phyloP scores from a whole-genome alignment of 2,329 filamentous ascomycete species.

The Calycina marina region DNA sequence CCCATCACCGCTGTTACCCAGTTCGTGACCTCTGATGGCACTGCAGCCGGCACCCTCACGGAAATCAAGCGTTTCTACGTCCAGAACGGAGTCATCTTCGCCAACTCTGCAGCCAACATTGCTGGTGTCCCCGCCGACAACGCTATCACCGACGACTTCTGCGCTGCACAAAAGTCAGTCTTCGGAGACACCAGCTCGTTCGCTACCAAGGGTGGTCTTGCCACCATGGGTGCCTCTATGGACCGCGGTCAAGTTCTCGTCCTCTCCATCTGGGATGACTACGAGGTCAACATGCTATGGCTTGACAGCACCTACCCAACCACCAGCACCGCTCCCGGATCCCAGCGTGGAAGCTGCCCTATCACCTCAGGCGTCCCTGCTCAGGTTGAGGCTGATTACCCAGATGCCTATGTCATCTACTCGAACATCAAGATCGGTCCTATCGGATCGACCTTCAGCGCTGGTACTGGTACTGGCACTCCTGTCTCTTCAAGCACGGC shows the following conservation, averaged over 20 bases:
- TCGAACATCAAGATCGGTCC: slow-evolving; percentile 24
- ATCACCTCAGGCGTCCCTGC: slow-evolving; percentile 35
- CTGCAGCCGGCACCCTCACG: slow-evolving; percentile 33
- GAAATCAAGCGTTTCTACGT: slow-evolving; percentile 43
- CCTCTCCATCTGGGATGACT: slow-evolving; percentile 42
- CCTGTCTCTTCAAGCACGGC: no score
- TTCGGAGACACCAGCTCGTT: slow-evolving; percentile 42
- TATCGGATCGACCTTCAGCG: slow-evolving; percentile 20
- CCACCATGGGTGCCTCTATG: slow-evolving; percentile 39
- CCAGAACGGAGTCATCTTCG: slow-evolving; percentile 36
- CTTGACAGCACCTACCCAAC: slow-evolving; percentile 53
- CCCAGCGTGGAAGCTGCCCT: slow-evolving; percentile 38
- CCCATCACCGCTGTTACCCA: slow-evolving; percentile 45
- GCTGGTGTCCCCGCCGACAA: slow-evolving; percentile 33
- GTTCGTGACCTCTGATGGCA: slow-evolving; percentile 37
- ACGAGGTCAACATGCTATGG: slow-evolving; percentile 59
- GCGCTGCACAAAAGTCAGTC: slow-evolving; percentile 36
- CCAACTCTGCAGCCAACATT: slow-evolving; percentile 33
- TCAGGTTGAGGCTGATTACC: slow-evolving; percentile 32
- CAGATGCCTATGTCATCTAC: slow-evolving; percentile 29
- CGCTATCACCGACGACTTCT: slow-evolving; percentile 42
- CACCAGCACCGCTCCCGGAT: slow-evolving; percentile 29
- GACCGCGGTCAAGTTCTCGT: slow-evolving; percentile 45
- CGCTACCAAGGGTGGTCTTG: slow-evolving; percentile 38
- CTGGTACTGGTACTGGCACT: no score